Evolutionary conservation across 495 filamentous ascomycete species (phyloP).

Genomic region (Massariosphaeria phaeospora): DNA sequence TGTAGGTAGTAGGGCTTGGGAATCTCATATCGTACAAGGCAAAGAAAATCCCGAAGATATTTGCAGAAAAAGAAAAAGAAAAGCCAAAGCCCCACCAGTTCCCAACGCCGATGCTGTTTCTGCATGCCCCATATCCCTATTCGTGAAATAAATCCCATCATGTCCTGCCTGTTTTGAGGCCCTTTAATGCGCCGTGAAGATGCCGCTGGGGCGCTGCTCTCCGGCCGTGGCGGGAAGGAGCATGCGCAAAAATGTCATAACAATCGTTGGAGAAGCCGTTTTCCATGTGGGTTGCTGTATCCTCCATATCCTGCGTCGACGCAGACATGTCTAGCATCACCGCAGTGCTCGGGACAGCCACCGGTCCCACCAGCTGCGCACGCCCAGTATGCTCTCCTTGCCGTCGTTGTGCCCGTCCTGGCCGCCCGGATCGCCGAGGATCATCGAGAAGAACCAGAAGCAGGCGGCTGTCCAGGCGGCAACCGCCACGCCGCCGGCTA

Average conservation of each 20-base stretch:
- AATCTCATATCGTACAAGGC: too few relatives aligned
- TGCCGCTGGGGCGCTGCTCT: background rate
- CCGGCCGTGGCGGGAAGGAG: background rate
- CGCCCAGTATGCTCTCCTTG: constrained; percentile 54
- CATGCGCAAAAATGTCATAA: background rate
- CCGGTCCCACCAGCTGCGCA: constrained; percentile 58
- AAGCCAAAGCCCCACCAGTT: too few relatives aligned
- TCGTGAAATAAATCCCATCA: too few relatives aligned
- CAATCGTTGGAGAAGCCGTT: background rate
- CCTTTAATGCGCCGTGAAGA: background rate
- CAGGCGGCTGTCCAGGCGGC: constrained; percentile 56
- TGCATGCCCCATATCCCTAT: too few relatives aligned
- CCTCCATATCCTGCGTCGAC: background rate
- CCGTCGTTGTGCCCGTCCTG: constrained; percentile 60
- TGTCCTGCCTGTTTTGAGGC: too few relatives aligned
- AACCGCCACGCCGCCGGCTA: constrained; percentile 51
- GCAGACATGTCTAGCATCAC: background rate
- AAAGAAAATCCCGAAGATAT: too few relatives aligned
- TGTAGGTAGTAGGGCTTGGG: too few relatives aligned
- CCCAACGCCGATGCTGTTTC: too few relatives aligned
- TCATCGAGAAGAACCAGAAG: constrained; percentile 60
- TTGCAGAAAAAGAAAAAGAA: too few relatives aligned
- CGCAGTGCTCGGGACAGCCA: constrained; percentile 43
- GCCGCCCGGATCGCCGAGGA: constrained; percentile 61
- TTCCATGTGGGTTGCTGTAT: background rate